Evolutionary conservation across 257 asterid species (phyloP), one percentile per base, ranked within the genome.

Genomic region (Solanum verrucosum): DNA sequence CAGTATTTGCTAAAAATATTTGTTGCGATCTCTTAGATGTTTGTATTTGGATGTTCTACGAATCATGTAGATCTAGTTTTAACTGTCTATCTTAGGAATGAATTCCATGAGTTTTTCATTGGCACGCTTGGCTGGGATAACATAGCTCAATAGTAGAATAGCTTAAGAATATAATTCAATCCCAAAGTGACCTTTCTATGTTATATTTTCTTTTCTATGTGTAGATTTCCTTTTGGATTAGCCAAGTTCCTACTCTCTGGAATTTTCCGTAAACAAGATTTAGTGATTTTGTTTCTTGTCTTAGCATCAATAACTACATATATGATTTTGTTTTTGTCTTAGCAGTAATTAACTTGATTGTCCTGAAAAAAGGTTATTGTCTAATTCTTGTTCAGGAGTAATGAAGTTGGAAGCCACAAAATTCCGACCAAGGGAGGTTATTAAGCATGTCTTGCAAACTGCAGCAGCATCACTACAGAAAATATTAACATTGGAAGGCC

Each of bases 341-440:
- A 40, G 59, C 37, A 78, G 35, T 42, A 79, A 81, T 27, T 29
- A 70, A 78, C 6, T 49, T 38, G 49, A 31, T 74, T 56, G 6
- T 74, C 37, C 70, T 81, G 67, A 44, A 84, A 38, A 40, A 38
- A 65, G 27, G 21, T 37, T 37, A 23, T 8, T 84, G 85, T 59
- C 21, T 71, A 72, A 35, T 21, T 14, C 71, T 65, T n/a, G 52
- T 56, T 79, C 86, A 96, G 99, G 99, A 87, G 98, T 94, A 82
- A 96, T 96, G 99, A 96, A 91, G 90, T 70, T 96, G 93, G 99
- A 96, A 90, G 99, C 96, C 27, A 90, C 99, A 49, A 96, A 96
- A 92, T 96, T 96, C 89, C 91, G 99, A 83, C 98, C 99, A 3
- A 91, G 99, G 89, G 99, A 96, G 92, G 99, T 96, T 12, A 96